phyloP scores from a whole-genome alignment of 2,329 filamentous ascomycete species.

The Aspergillus flavus region DNA sequence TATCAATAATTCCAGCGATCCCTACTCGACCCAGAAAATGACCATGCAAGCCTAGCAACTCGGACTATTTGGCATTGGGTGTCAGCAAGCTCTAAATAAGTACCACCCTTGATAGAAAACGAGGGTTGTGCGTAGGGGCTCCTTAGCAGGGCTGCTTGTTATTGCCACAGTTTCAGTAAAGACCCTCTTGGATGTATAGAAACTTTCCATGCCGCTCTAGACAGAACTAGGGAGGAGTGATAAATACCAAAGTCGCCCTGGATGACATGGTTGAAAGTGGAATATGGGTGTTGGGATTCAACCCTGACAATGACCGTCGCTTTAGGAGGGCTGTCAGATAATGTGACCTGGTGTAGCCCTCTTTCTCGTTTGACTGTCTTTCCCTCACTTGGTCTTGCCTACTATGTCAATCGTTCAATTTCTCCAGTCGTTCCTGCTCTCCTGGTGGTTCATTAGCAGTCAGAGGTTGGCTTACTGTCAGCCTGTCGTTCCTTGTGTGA shows the following conservation, averaged over 20 bases:
- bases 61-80: not conserved
- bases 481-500: not conserved
- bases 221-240: not conserved
- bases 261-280: not conserved
- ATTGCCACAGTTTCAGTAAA: not conserved
- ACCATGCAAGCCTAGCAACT: not conserved
- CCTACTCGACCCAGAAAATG: not conserved
- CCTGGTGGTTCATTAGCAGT: not conserved
- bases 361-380: not conserved
- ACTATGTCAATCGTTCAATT: not conserved
- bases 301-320: not conserved
- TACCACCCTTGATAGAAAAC: not conserved
- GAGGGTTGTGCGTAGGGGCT: not conserved
- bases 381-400: not conserved
- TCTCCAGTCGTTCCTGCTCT: not conserved
- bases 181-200: not conserved
- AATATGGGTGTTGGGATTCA: not conserved
- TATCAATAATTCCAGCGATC: not conserved
- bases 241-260: not conserved
- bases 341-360: not conserved
- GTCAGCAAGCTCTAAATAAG: not conserved
- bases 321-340: not conserved
- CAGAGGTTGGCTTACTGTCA: not conserved
- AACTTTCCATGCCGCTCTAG: not conserved
- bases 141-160: not conserved